phyloP scores from a whole-genome alignment of 129 eudicot species.

The Lactuca saligna region DNA sequence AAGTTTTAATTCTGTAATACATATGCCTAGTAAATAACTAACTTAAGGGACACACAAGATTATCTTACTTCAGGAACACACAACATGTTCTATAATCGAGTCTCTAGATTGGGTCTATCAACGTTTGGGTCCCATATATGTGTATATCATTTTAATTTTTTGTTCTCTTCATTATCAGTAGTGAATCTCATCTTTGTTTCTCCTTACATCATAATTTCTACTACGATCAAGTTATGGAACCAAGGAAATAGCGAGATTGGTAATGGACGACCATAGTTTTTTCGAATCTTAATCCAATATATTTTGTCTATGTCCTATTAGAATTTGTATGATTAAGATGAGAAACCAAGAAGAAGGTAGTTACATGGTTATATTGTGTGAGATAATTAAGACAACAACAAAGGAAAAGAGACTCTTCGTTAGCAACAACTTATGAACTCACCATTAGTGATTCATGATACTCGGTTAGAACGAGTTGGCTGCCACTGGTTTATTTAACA shows the following conservation, averaged over 20 bases:
- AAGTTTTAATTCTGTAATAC: neutral
- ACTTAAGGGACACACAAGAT: neutral
- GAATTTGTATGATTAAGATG: neutral
- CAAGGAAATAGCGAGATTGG: neutral
- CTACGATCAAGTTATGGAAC: neutral
- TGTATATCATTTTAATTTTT: too few relatives aligned
- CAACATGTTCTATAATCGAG: neutral
- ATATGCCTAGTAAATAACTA: neutral
- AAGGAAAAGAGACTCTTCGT: neutral
- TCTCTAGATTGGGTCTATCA: neutral
- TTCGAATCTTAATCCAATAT: neutral
- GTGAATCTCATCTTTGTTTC: neutral
- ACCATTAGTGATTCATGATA: neutral
- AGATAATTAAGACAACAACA: neutral
- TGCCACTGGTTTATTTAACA: neutral
- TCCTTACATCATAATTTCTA: neutral
- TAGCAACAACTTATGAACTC: neutral
- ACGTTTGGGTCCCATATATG: neutral
- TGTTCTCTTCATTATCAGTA: neutral
- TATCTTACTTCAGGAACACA: neutral
- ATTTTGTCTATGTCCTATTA: neutral
- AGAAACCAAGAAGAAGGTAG: neutral
- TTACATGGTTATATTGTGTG: neutral
- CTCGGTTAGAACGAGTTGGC: neutral
- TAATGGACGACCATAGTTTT: neutral